Percentiles rank a stretch among this genome's conserved stretches.
Evolutionary conservation across 805 yeast species (phyloP).

Genomic region (Yamadazyma takamatsuzukensis): DNA sequence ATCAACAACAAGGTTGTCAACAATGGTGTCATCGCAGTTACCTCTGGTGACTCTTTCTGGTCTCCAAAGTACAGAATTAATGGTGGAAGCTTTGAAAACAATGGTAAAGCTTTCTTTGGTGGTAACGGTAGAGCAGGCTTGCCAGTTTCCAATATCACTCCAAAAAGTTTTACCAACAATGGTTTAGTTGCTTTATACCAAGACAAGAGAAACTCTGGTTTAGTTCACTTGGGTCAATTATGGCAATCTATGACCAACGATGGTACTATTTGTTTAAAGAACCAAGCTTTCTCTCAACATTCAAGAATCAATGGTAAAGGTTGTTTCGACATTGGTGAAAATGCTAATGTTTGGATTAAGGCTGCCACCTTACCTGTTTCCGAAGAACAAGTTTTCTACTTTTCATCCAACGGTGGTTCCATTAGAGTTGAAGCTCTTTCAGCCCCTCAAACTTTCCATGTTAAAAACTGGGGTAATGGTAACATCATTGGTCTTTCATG

Average conservation of each 20-base stretch:
- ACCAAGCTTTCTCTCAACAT: slow-evolving; percentile 16
- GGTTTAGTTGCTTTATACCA: slow-evolving; percentile 20
- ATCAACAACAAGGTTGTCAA: slow-evolving; percentile 9
- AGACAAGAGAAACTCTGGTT: slow-evolving; percentile 15
- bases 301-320: slow-evolving; percentile 18
- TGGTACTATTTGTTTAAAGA: slow-evolving; percentile 21
- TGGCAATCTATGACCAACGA: slow-evolving; percentile 14
- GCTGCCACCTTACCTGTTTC: slow-evolving; percentile 9
- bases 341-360: slow-evolving; percentile 13
- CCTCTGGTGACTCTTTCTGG: slow-evolving; percentile 15
- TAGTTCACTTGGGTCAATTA: slow-evolving; percentile 11
- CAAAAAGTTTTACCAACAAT: slow-evolving; percentile 13
- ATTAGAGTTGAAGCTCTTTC: slow-evolving; percentile 14
- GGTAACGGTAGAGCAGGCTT: slow-evolving; percentile 16
- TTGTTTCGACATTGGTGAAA: slow-evolving; percentile 17
- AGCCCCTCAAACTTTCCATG: slow-evolving; percentile 15
- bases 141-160: slow-evolving; percentile 10
- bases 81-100: slow-evolving; percentile 17
- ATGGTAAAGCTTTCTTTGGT: slow-evolving; percentile 20
- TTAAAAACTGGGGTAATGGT: slow-evolving; percentile 17
- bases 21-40: slow-evolving; percentile 20
- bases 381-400: slow-evolving; percentile 13
- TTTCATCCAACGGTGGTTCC: slow-evolving; percentile 12
- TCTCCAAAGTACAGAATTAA: slow-evolving; percentile 17
- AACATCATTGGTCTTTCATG: slow-evolving; percentile 12